A percentile compares a stretch with the other conserved stretches of the same genome.
Conservation (phyloP, 352 stramenopile genomes). For the Phytophthora nicotianae region DNA sequence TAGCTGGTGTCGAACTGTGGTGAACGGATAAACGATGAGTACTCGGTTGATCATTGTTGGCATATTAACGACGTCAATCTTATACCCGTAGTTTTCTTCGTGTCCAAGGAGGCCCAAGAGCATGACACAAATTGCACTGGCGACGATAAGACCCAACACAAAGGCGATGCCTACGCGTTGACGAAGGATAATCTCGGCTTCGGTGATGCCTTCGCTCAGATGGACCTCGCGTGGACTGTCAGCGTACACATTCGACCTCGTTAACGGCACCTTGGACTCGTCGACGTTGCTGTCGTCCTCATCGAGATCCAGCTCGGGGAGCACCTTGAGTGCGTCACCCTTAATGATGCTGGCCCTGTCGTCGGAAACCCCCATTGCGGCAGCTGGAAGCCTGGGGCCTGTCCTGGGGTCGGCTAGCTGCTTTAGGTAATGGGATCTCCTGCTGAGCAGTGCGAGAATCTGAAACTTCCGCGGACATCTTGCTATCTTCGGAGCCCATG, state of each 20-base stretch:
- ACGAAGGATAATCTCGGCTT: conserved; percentile 58
- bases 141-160: conserved; percentile 60
- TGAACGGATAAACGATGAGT: conserved; percentile 2
- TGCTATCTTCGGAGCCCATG: conserved; percentile 19
- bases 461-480: neutral
- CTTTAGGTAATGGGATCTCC: conserved; percentile 28
- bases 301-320: conserved; percentile 32
- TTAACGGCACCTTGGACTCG: conserved; percentile 49
- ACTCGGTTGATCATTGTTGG: neutral
- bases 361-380: conserved; percentile 34
- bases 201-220: conserved; percentile 37
- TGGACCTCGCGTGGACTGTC: conserved; percentile 59
- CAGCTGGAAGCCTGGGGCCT: no score
- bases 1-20: conserved; percentile 66
- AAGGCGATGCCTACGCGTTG: conserved; percentile 63
- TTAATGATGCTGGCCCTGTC: conserved; percentile 63
- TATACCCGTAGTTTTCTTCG: conserved; percentile 79
- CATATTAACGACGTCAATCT: neutral
- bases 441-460: neutral
- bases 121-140: conserved; percentile 66
- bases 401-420: conserved; percentile 23
- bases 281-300: conserved; percentile 38
- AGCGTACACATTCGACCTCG: conserved; percentile 65
- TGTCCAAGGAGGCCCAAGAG: conserved; percentile 66
- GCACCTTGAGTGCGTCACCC: conserved; percentile 51